Base-by-base conservation (phyloP, 2,329 filamentous ascomycete species). In the Hymenoscyphus fraxineus region DNA sequence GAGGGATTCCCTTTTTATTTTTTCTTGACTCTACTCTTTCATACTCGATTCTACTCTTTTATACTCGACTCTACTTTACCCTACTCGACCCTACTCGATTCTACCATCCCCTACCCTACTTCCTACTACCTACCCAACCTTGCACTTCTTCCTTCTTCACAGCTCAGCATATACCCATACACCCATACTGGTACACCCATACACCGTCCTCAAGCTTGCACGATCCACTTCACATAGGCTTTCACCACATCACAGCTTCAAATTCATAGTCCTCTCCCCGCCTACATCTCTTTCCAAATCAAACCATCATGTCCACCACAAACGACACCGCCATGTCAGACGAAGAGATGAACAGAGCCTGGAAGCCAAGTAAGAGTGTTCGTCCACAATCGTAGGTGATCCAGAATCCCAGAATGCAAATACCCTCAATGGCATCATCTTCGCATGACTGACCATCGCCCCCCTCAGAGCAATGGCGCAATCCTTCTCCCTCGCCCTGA, bases 401-500 rank as follows among this genome's bases (percentile, higher is more conserved):
- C 44, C 9, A 22, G 22, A 22, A 27, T 27, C 22, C 22, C 22
- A 27, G 22, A 27, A 27, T 27, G 22, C 22, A 27, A 27, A 19
- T 10, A 10, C 44, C 44, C 16, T 22, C 44, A 51, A 51, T 27
- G 4, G 44, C 44, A 51, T 51, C 44, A 51, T 22, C 44, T n/a
- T 27, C 19, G n/a, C n/a, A 51, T 22, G 7, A 19, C 51, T n/a
- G 38, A 65, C 65, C 65, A 59, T 63, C 67, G 60, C 65, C 39
- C 47, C 40, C 62, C 38, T 58, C 78, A 97, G 93, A 68, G 95
- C 91, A 66, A 88, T 97, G 78, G 93, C 93, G 62, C 89, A 87
- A 72, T 92, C 90, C 75, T 97, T 97, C 79, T 94, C 92, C 65
- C 82, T 87, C 56, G 91, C 94, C 76, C 83, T 97, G 66, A 90